phyloP scores from a whole-genome alignment of 2,329 filamentous ascomycete species.

The Trichoderma pleuroti region DNA sequence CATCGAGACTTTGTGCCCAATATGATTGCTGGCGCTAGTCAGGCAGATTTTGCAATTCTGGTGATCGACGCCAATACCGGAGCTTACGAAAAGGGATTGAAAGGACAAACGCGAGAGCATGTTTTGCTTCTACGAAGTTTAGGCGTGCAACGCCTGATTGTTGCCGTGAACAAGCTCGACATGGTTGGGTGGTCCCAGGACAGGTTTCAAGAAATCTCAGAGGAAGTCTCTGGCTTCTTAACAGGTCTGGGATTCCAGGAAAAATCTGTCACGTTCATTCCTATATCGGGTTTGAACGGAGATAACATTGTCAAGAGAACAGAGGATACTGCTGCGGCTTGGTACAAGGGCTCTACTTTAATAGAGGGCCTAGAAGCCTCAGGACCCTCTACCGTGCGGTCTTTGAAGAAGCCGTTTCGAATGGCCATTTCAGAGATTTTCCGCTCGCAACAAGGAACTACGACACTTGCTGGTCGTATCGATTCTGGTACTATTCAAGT shows the following conservation, averaged over 20 bases:
- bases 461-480: slow-evolving; percentile 82
- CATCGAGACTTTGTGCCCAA: slow-evolving; percentile 97
- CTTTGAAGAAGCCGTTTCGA: slow-evolving; percentile 74
- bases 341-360: slow-evolving; percentile 79
- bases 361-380: slow-evolving; percentile 83
- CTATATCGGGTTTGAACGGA: slow-evolving; percentile 83
- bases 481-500: slow-evolving; percentile 80
- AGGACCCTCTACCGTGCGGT: slow-evolving; percentile 62
- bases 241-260: slow-evolving; percentile 74
- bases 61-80: slow-evolving; percentile 89
- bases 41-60: slow-evolving; percentile 91
- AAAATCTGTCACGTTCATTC: slow-evolving; percentile 81
- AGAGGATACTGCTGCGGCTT: slow-evolving; percentile 56
- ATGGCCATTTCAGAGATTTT: slow-evolving; percentile 88
- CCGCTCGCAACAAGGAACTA: slow-evolving; percentile 72
- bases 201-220: slow-evolving; percentile 78
- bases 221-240: slow-evolving; percentile 80
- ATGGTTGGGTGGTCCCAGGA: slow-evolving; percentile 77
- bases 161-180: slow-evolving; percentile 95
- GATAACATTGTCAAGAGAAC: slow-evolving; percentile 73
- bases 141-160: slow-evolving; percentile 81
- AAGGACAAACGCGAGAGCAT: slow-evolving; percentile 92
- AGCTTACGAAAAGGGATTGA: slow-evolving; percentile 89
- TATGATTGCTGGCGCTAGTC: slow-evolving; percentile 96
- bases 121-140: slow-evolving; percentile 85